These are phyloP conservation scores for Cyclostephanos invisitatus DNA, from an alignment of 108 stramenopile genomes.

Conservation along the genomic window DNA sequence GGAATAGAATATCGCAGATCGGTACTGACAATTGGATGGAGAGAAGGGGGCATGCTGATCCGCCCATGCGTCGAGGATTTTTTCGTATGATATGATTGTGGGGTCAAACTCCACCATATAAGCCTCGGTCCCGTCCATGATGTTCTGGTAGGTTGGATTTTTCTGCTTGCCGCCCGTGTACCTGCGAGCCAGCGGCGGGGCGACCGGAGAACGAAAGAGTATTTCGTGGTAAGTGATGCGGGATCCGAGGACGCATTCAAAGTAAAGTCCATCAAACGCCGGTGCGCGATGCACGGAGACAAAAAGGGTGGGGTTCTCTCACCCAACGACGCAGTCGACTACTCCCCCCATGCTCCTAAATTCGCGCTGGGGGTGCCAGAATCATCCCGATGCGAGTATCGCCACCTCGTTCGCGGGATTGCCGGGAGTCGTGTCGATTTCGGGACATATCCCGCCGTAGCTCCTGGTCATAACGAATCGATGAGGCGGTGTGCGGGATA, in stretches of 20 bases:
- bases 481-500: neutral
- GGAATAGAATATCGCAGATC: slow-evolving; percentile 57
- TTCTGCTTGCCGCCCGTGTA: slow-evolving; percentile 65
- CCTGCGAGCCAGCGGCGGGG: neutral
- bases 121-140: slow-evolving; percentile 76
- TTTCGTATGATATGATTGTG: slow-evolving; percentile 53
- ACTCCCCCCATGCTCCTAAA: slow-evolving; percentile 60
- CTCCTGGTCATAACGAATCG: slow-evolving; percentile 6
- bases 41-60: slow-evolving; percentile 47
- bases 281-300: neutral
- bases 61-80: slow-evolving; percentile 59
- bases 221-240: neutral
- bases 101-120: slow-evolving; percentile 72
- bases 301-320: neutral
- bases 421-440: slow-evolving; percentile 35
- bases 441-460: slow-evolving; percentile 32
- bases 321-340: slow-evolving; percentile 57
- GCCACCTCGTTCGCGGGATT: slow-evolving; percentile 58
- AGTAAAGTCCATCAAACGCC: too few relatives aligned
- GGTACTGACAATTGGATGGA: slow-evolving; percentile 58
- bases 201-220: neutral
- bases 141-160: slow-evolving; percentile 70
- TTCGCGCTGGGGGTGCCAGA: slow-evolving; percentile 74
- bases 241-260: too few relatives aligned
- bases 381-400: slow-evolving; percentile 72